Percentiles rank a stretch among this genome's conserved stretches.
Evolutionary conservation across 2,329 filamentous ascomycete species (phyloP).

Genomic region (Pseudocercospora musae): DNA sequence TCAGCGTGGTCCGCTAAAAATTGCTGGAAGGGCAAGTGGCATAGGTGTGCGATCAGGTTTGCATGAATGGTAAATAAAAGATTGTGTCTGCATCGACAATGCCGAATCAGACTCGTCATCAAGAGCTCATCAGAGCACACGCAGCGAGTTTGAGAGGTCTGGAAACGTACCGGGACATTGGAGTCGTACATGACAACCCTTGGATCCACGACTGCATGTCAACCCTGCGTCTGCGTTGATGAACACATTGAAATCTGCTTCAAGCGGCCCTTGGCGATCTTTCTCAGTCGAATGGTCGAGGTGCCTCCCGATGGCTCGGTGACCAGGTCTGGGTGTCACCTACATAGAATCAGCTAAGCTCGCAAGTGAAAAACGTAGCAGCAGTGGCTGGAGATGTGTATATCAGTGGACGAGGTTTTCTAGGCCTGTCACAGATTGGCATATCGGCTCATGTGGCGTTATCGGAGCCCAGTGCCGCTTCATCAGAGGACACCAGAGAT

Average conservation of each 20-base stretch:
- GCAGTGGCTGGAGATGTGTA: background rate
- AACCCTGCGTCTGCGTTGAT: background rate
- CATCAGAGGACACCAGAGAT: slow-evolving; percentile 29
- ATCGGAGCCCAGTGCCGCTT: slow-evolving; percentile 41
- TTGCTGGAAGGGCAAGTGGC: background rate
- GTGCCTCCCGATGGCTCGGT: no score
- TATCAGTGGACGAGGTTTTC: slow-evolving; percentile 46
- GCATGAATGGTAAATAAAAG: slow-evolving; percentile 40
- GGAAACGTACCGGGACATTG: slow-evolving; percentile 2
- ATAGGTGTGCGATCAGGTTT: slow-evolving; percentile 10
- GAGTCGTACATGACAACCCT: background rate
- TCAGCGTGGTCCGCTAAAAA: background rate
- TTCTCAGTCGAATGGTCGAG: background rate
- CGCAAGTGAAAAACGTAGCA: slow-evolving; percentile 1
- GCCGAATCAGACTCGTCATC: slow-evolving; percentile 42
- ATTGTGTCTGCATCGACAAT: slow-evolving; percentile 39
- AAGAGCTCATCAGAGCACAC: slow-evolving; percentile 35
- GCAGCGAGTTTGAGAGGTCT: slow-evolving; percentile 4
- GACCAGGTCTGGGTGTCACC: no score
- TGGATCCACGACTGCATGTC: background rate
- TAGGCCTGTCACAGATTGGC: slow-evolving; percentile 43
- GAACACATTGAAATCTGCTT: background rate
- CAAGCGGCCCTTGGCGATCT: background rate
- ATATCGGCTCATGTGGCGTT: slow-evolving; percentile 34
- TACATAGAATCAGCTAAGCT: background rate